These are phyloP conservation scores for Leptographium procerum DNA, from an alignment of 2,329 filamentous ascomycete genomes.

Conservation along the genomic window DNA sequence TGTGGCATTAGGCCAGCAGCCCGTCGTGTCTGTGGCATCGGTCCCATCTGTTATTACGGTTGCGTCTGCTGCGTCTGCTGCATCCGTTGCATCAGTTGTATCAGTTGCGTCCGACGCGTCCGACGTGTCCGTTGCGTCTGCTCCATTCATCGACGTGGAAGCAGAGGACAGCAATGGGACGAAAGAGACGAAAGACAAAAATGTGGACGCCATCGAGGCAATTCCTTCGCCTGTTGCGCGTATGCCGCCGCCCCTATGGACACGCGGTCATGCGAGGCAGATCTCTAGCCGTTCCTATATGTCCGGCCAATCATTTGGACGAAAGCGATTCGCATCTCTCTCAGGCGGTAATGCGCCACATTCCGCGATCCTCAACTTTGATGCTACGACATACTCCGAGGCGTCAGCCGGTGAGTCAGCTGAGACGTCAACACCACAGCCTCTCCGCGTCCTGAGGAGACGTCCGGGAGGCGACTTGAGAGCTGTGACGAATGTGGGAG, in stretches of 20 bases:
- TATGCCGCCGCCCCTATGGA: slow-evolving; percentile 20
- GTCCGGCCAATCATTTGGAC: slow-evolving; percentile 39
- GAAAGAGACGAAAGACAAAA: neutral
- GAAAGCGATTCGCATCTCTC: slow-evolving; percentile 47
- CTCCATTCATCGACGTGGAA: slow-evolving; percentile 19
- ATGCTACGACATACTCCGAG: slow-evolving; percentile 45
- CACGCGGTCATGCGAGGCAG: slow-evolving; percentile 30
- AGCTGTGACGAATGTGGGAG: slow-evolving; percentile 53
- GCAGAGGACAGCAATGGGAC: slow-evolving; percentile 4
- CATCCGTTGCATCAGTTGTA: slow-evolving; percentile 14
- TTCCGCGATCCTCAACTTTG: slow-evolving; percentile 47
- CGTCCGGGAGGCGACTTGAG: slow-evolving; percentile 66
- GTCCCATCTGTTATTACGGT: neutral
- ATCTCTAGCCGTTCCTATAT: slow-evolving; percentile 36
- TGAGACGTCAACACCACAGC: slow-evolving; percentile 34
- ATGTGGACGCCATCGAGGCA: neutral
- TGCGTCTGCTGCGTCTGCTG: neutral
- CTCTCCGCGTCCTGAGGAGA: slow-evolving; percentile 55
- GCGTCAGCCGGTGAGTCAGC: slow-evolving; percentile 36
- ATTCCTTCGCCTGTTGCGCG: slow-evolving; percentile 12
- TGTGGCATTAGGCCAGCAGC: neutral
- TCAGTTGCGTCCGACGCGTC: too few species aligned
- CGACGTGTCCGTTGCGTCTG: neutral
- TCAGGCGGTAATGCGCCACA: slow-evolving; percentile 41
- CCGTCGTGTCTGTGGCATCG: neutral